Conservation (phyloP, 2,329 filamentous ascomycete species). For the Seiridium cupressi region DNA sequence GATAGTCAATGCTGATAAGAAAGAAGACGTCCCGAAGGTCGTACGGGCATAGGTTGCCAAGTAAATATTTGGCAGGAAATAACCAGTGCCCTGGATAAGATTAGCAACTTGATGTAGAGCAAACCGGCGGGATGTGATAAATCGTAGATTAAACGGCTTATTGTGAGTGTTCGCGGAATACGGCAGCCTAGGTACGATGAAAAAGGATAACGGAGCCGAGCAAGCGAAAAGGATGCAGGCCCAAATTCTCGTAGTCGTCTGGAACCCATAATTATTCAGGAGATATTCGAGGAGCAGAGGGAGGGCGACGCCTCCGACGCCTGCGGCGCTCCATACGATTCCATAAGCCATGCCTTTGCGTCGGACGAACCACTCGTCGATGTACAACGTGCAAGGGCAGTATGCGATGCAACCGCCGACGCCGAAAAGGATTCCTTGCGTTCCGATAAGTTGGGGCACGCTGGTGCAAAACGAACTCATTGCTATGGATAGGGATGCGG, state of each 20-base stretch:
- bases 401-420: slow-evolving; percentile 1
- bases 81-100: neutral
- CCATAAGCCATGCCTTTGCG: slow-evolving; percentile 2
- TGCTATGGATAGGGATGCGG: neutral
- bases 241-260: neutral
- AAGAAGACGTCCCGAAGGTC: neutral
- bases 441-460: neutral
- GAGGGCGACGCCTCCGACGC: neutral
- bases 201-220: neutral
- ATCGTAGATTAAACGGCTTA: neutral
- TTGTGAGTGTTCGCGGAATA: neutral
- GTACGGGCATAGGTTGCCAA: neutral
- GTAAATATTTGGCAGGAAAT: neutral
- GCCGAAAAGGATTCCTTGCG: neutral
- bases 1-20: slow-evolving; percentile 1
- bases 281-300: neutral
- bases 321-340: slow-evolving; percentile 1
- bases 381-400: neutral
- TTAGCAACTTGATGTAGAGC: neutral
- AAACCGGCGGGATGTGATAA: neutral
- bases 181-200: neutral
- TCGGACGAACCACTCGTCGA: slow-evolving; percentile 1
- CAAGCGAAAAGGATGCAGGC: neutral
- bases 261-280: neutral
- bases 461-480: neutral